phyloP scores from a whole-genome alignment of 495 filamentous ascomycete species.

The Penicillium crystallinum region DNA sequence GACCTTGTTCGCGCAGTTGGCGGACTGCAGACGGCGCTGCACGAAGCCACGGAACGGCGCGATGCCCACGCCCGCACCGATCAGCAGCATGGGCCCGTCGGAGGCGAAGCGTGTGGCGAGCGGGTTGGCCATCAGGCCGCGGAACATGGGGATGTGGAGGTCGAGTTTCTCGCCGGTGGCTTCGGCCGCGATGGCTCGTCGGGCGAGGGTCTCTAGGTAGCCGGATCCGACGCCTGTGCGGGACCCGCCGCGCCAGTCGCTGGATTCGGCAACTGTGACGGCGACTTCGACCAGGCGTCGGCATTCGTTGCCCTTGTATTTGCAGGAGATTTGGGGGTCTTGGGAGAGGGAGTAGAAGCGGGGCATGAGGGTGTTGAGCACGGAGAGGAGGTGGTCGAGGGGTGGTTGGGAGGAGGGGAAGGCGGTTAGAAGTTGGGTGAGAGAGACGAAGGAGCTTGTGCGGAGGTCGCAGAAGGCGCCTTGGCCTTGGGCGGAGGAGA shows the following conservation, averaged over 20 bases:
- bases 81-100: conserved; percentile 94
- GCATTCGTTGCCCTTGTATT: conserved; percentile 58
- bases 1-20: conserved; percentile 98
- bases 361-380: conserved; percentile 84
- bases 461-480: conserved; percentile 92
- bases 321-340: conserved; percentile 81
- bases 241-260: conserved; percentile 66
- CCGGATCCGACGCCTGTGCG: conserved; percentile 74
- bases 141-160: conserved; percentile 89
- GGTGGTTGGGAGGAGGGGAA: conserved; percentile 90
- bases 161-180: conserved; percentile 47
- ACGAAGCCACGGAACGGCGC: conserved; percentile 97
- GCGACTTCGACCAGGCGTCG: conserved; percentile 90
- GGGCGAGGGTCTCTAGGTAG: conserved; percentile 79
- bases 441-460: conserved; percentile 76
- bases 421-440: conserved; percentile 80
- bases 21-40: conserved; percentile 86
- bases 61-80: conserved; percentile 94
- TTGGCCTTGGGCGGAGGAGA: conserved; percentile 88
- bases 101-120: conserved; percentile 81
- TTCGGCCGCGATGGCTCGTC: conserved; percentile 59
- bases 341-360: conserved; percentile 97
- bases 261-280: conserved; percentile 83
- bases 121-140: conserved; percentile 97
- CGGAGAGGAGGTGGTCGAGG: conserved; percentile 71